Conservation (phyloP, 1,139 yeast genomes). For the Neolecta irregularis region DNA sequence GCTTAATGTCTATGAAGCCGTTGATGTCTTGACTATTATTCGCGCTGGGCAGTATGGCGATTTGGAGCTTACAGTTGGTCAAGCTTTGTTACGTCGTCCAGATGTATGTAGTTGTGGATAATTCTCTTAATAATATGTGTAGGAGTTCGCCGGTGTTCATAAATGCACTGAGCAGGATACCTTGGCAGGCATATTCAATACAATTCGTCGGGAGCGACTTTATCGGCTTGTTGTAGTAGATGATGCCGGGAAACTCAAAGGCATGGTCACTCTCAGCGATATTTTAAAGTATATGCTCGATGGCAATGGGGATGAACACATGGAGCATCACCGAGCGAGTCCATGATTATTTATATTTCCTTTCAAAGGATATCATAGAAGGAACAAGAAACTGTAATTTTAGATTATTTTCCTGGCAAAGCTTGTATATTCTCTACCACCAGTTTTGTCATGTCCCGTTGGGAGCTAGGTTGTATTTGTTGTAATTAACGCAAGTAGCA, state of each 20-base stretch:
- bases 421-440: no score
- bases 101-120: slow-evolving; percentile 27
- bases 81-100: slow-evolving; percentile 83
- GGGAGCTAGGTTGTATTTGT: no score
- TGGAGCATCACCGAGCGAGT: slow-evolving; percentile 37
- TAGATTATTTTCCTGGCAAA: no score
- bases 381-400: no score
- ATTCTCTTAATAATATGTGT: neutral
- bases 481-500: no score
- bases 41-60: slow-evolving; percentile 93
- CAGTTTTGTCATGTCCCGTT: no score
- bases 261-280: slow-evolving; percentile 84
- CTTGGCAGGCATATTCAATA: slow-evolving; percentile 81
- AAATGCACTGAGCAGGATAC: slow-evolving; percentile 85
- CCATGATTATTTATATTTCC: slow-evolving; percentile 1
- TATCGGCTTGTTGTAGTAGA: slow-evolving; percentile 91
- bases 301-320: no score
- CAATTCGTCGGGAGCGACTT: slow-evolving; percentile 76
- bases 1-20: slow-evolving; percentile 88
- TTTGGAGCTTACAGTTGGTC: slow-evolving; percentile 82
- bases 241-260: slow-evolving; percentile 50
- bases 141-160: slow-evolving; percentile 91
- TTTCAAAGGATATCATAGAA: no score
- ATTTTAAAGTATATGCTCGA: slow-evolving; percentile 75
- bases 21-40: slow-evolving; percentile 80